Conservation (phyloP, 345 rosid species). For the Eucalyptus erythrocorys region DNA sequence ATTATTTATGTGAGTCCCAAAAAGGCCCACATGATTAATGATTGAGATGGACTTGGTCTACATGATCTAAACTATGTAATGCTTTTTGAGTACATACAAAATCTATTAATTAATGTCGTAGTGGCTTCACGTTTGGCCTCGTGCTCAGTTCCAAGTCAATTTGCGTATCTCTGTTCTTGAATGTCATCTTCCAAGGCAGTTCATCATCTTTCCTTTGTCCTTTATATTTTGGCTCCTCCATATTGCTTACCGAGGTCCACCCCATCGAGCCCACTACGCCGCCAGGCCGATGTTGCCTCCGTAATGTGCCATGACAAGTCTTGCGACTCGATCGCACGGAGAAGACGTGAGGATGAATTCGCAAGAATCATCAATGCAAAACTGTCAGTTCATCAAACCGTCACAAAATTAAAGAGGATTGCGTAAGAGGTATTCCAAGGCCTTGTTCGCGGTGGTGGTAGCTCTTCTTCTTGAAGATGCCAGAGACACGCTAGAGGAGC, state of each 20-base stretch:
- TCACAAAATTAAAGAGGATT: neutral
- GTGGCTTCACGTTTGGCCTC: too few relatives aligned
- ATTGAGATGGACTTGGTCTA: neutral
- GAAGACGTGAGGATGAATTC: too few relatives aligned
- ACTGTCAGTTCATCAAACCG: fast-evolving
- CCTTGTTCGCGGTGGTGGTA: neutral
- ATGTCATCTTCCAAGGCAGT: too few relatives aligned
- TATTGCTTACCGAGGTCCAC: too few relatives aligned
- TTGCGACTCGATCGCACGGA: too few relatives aligned
- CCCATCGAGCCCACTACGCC: too few relatives aligned
- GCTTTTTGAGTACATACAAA: neutral
- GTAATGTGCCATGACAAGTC: too few relatives aligned
- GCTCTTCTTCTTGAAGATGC: neutral
- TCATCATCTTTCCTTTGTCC: too few relatives aligned
- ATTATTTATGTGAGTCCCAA: neutral
- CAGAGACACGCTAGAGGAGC: neutral
- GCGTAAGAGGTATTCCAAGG: neutral
- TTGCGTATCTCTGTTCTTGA: too few relatives aligned
- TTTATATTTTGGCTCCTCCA: too few relatives aligned
- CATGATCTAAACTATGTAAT: neutral
- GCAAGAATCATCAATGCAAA: neutral
- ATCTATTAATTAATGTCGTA: neutral
- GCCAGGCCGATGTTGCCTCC: too few relatives aligned
- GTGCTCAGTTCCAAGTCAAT: too few relatives aligned
- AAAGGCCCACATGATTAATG: neutral